phyloP scores from a whole-genome alignment of 129 eudicot species.

The Cynara cardunculus region DNA sequence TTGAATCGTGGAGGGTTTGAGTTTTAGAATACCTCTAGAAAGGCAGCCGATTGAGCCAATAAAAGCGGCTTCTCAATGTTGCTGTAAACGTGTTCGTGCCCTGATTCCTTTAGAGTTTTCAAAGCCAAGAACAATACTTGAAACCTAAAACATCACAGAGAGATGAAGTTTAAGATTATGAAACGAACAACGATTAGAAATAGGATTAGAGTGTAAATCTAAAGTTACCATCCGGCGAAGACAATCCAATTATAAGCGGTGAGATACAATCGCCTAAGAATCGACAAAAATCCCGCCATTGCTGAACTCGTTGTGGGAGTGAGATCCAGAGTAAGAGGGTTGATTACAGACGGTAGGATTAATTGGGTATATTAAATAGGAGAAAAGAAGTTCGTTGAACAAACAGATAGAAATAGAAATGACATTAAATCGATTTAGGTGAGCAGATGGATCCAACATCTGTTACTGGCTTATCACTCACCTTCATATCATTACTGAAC shows the following conservation, averaged over 20 bases:
- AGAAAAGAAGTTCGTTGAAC: conserved; percentile 13
- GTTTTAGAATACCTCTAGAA: conserved; percentile 55
- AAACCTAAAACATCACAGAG: conserved; percentile 35
- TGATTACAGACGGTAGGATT: not conserved
- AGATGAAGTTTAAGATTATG: not conserved
- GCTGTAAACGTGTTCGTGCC: conserved; percentile 72
- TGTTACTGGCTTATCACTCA: not conserved
- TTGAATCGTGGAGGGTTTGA: conserved; percentile 6
- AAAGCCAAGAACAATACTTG: conserved; percentile 75
- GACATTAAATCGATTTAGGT: conserved; percentile 45
- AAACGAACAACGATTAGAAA: not conserved
- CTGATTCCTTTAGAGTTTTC: conserved; percentile 64
- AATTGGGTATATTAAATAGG: conserved; percentile 6
- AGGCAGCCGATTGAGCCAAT: conserved; percentile 92
- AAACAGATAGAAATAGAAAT: conserved; percentile 3
- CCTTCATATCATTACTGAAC: not conserved
- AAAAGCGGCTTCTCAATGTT: conserved; percentile 76
- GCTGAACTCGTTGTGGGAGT: not conserved
- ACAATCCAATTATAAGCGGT: conserved; percentile 76
- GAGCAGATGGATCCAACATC: conserved; percentile 32
- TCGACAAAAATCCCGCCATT: conserved; percentile 51
- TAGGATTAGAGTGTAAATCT: not conserved
- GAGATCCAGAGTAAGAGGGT: conserved; percentile 3
- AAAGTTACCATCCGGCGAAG: conserved; percentile 68
- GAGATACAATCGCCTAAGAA: conserved; percentile 58